Evolutionary conservation across 805 yeast species (phyloP).

Genomic region (Candida saitoana): DNA sequence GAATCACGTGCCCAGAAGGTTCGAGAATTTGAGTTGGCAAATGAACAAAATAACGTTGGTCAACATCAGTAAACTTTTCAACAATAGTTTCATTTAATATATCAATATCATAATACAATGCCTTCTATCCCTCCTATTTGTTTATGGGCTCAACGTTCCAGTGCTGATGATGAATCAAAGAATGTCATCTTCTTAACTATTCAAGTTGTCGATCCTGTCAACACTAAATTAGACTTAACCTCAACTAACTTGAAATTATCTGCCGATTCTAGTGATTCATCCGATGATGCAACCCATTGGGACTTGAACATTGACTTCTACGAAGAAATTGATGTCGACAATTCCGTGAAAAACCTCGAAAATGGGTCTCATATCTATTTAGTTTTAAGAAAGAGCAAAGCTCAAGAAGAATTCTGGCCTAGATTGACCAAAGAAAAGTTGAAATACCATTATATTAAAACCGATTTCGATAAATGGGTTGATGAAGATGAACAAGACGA

Average conservation of each 20-base stretch:
- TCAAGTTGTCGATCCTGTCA: conserved; percentile 63
- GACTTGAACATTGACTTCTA: conserved; percentile 69
- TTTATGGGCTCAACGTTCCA: conserved; percentile 96
- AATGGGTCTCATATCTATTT: conserved; percentile 60
- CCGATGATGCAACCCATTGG: conserved; percentile 49
- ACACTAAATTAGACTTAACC: conserved; percentile 60
- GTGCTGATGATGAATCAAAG: conserved; percentile 63
- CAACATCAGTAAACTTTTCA: neutral
- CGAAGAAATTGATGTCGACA: conserved; percentile 65
- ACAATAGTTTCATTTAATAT: neutral
- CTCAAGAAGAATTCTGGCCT: conserved; percentile 86
- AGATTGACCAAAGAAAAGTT: conserved; percentile 84
- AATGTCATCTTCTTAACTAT: conserved; percentile 75
- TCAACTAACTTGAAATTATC: conserved; percentile 48
- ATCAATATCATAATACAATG: conserved; percentile 2
- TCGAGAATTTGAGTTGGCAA: conserved; percentile 3
- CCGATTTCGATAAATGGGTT: conserved; percentile 97
- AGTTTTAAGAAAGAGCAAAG: conserved; percentile 64
- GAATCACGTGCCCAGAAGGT: conserved; percentile 2
- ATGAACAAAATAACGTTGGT: neutral
- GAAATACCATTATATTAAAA: conserved; percentile 75
- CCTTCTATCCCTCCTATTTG: conserved; percentile 47
- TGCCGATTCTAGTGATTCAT: conserved; percentile 42
- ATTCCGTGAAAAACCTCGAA: conserved; percentile 53
- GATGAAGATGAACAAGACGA: conserved; percentile 97